phyloP scores from a whole-genome alignment of 805 yeast genomes.

The Starmerella stigmatis region DNA sequence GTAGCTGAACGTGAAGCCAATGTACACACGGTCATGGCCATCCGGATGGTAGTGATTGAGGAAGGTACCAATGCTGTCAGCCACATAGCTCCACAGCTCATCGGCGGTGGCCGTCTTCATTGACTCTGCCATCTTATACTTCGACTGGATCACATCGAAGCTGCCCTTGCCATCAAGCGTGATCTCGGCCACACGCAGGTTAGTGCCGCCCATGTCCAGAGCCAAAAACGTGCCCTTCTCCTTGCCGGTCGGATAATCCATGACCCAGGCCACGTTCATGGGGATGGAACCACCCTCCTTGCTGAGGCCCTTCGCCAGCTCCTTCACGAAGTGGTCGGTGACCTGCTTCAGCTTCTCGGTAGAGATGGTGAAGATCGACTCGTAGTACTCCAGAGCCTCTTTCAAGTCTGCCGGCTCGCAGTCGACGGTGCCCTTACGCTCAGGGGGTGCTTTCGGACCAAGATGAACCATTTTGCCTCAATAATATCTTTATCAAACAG shows the following conservation, averaged over 20 bases:
- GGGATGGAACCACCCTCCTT: conserved; percentile 74
- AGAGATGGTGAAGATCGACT: conserved; percentile 51
- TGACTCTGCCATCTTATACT: conserved; percentile 64
- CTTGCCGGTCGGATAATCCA: conserved; percentile 84
- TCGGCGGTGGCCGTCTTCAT: conserved; percentile 71
- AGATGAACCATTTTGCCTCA: conserved; percentile 55
- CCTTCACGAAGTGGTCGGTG: conserved; percentile 64
- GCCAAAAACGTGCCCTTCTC: conserved; percentile 87
- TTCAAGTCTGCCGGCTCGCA: conserved; percentile 58
- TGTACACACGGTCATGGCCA: conserved; percentile 46
- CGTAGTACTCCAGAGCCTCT: conserved; percentile 48
- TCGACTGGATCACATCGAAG: conserved; percentile 78
- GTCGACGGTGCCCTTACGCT: conserved; percentile 53
- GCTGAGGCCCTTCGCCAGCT: conserved; percentile 66
- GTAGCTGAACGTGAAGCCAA: conserved; percentile 92
- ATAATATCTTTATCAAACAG: neutral
- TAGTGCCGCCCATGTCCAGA: conserved; percentile 95
- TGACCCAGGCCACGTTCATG: conserved; percentile 95
- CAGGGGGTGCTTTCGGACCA: conserved; percentile 75
- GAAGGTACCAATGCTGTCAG: conserved; percentile 64
- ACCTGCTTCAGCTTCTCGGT: conserved; percentile 51
- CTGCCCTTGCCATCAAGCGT: conserved; percentile 71
- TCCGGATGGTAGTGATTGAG: conserved; percentile 61
- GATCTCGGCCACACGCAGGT: conserved; percentile 83
- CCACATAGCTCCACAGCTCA: conserved; percentile 77